These are phyloP conservation scores for Xylaria venustula DNA, from an alignment of 495 filamentous ascomycete genomes.

Conservation along the genomic window DNA sequence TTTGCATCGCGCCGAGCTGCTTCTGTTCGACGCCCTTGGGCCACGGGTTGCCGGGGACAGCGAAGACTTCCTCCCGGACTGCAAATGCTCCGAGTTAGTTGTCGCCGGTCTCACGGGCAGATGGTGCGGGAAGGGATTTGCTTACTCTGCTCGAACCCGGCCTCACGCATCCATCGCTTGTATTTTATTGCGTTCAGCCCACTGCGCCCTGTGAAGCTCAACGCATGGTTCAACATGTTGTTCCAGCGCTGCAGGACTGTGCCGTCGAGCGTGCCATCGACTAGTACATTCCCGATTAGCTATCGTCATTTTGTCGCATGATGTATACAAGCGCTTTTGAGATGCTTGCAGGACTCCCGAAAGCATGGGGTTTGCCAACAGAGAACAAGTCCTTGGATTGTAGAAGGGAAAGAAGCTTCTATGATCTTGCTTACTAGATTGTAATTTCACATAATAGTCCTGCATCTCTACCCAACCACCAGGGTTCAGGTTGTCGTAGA, in stretches of 20 bases:
- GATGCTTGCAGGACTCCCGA: too few relatives aligned
- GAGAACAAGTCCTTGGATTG: too few relatives aligned
- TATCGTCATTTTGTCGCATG: background rate
- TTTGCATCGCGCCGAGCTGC: conserved; percentile 45
- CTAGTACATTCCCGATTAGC: background rate
- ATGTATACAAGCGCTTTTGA: background rate
- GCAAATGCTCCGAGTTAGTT: background rate
- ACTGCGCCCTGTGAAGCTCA: conserved; percentile 22
- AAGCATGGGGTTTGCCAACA: too few relatives aligned
- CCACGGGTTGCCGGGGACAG: conserved; percentile 54
- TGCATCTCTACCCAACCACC: conserved; percentile 53
- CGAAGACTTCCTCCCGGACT: conserved; percentile 42
- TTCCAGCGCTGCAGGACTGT: conserved; percentile 32
- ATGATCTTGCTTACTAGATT: conserved; percentile 6
- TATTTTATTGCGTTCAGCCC: conserved; percentile 21
- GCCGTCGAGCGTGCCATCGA: conserved; percentile 28
- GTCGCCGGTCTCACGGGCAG: background rate
- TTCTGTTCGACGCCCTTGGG: conserved; percentile 46
- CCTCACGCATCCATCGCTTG: conserved; percentile 32
- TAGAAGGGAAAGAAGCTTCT: background rate
- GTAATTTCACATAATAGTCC: conserved; percentile 38
- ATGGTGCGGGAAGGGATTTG: too few relatives aligned
- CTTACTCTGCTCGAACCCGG: conserved; percentile 40
- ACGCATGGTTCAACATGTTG: conserved; percentile 28
- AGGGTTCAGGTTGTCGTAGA: conserved; percentile 43